Percentiles rank a stretch among this genome's conserved stretches.
phyloP scores from a whole-genome alignment of 83 land plant genomes.

The Picea engelmannii region DNA sequence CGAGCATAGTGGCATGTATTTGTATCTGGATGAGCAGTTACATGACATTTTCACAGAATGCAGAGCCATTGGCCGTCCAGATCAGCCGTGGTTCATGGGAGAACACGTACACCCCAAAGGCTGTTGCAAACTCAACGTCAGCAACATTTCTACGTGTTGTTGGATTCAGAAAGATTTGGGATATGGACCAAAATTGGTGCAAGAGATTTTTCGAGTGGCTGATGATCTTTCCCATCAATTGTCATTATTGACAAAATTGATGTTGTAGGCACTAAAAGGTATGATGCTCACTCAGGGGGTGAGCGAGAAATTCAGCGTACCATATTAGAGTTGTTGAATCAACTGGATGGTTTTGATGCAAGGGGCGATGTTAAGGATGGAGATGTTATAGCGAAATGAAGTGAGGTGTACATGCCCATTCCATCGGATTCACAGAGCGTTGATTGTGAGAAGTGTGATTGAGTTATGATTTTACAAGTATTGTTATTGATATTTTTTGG shows the following conservation, averaged over 20 bases:
- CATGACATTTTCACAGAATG: too few relatives aligned
- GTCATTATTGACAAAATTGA: constrained; percentile 68
- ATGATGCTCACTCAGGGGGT: constrained; percentile 66
- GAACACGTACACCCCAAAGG: constrained; percentile 49
- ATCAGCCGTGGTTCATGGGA: constrained; percentile 86
- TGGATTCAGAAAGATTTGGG: constrained; percentile 63
- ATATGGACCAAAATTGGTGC: constrained; percentile 62
- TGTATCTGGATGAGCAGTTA: too few relatives aligned
- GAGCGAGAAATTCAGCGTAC: constrained; percentile 65
- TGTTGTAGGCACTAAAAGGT: constrained; percentile 70
- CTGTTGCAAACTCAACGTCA: constrained; percentile 64
- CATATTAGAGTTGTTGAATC: constrained; percentile 59
- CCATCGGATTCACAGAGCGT: too few relatives aligned
- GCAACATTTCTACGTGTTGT: constrained; percentile 64
- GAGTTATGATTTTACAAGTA: too few relatives aligned
- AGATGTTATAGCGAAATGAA: too few relatives aligned
- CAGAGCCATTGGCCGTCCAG: constrained; percentile 60
- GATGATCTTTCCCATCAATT: constrained; percentile 56
- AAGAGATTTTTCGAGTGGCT: constrained; percentile 57
- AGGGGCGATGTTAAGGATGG: constrained; percentile 65
- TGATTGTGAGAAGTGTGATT: too few relatives aligned
- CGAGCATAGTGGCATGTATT: too few relatives aligned
- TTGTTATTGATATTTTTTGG: too few relatives aligned
- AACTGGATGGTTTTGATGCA: constrained; percentile 62
- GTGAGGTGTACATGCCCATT: too few relatives aligned